A percentile compares a stretch with the other conserved stretches of the same genome.
phyloP scores from a whole-genome alignment of 257 asterid species.

The Gentiana dahurica region DNA sequence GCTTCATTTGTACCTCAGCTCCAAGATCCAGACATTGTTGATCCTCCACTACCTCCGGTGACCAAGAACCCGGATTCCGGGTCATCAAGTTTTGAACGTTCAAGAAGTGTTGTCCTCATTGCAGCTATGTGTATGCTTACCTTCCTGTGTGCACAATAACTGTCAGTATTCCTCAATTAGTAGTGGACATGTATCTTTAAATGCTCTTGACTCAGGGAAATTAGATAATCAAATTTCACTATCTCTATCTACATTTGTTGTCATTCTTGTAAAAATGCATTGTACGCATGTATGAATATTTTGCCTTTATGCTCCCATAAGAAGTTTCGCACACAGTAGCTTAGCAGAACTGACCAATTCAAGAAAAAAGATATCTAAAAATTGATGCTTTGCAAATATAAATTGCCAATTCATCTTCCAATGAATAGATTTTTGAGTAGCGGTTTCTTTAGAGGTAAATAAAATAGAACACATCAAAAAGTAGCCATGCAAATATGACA shows the following conservation, averaged over 20 bases:
- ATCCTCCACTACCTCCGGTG: slow-evolving; percentile 7
- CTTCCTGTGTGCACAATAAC: neutral
- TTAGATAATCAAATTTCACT: neutral
- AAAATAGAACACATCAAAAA: too few species aligned
- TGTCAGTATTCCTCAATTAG: too few species aligned
- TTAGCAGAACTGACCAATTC: too few species aligned
- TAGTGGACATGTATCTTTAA: neutral
- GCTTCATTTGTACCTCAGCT: slow-evolving; percentile 11
- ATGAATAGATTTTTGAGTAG: too few species aligned
- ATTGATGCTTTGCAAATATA: too few species aligned
- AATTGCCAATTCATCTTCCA: too few species aligned
- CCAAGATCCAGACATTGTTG: slow-evolving; percentile 3
- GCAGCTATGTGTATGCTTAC: slow-evolving; percentile 1
- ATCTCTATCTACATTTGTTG: neutral
- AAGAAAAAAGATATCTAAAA: too few species aligned
- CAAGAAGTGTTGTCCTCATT: neutral
- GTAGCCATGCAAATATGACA: too few species aligned
- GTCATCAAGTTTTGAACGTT: neutral
- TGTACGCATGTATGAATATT: neutral
- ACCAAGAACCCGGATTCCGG: neutral
- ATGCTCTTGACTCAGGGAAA: neutral
- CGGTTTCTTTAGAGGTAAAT: too few species aligned
- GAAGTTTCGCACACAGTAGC: too few species aligned
- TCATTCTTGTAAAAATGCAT: neutral
- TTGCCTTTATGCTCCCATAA: too few species aligned